These are phyloP conservation scores for Xylaria arbuscula DNA, from an alignment of 2,329 filamentous ascomycete species.

Conservation along the genomic window DNA sequence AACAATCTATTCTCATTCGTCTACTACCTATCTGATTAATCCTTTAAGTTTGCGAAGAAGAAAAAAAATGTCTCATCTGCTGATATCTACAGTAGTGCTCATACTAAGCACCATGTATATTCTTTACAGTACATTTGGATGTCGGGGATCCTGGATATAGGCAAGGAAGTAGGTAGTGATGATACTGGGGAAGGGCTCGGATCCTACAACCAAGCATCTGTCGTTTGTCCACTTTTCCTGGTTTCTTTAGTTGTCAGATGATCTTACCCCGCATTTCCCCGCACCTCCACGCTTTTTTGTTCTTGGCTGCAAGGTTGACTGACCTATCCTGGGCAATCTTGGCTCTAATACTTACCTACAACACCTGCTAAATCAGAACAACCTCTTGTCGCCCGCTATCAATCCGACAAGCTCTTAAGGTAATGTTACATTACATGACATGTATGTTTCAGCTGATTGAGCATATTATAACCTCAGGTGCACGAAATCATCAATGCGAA, in stretches of 20 bases:
- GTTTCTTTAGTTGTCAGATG: neutral
- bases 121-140: neutral
- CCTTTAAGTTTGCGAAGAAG: neutral
- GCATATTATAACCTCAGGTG: neutral
- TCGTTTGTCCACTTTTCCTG: neutral
- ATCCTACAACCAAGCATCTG: neutral
- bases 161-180: neutral
- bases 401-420: too few species aligned
- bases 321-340: too few species aligned
- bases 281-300: neutral
- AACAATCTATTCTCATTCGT: neutral
- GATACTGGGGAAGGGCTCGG: neutral
- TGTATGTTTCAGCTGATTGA: neutral
- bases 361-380: too few species aligned
- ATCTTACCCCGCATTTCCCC: slow-evolving; percentile 27
- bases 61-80: neutral
- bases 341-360: too few species aligned
- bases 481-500: neutral
- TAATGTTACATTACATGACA: too few species aligned
- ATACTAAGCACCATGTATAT: neutral
- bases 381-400: too few species aligned
- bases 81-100: neutral
- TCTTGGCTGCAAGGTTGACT: neutral
- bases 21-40: neutral
- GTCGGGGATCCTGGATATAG: neutral